These are phyloP conservation scores for Pythium utonaiense DNA, from an alignment of 352 stramenopile species.

Conservation along the genomic window DNA sequence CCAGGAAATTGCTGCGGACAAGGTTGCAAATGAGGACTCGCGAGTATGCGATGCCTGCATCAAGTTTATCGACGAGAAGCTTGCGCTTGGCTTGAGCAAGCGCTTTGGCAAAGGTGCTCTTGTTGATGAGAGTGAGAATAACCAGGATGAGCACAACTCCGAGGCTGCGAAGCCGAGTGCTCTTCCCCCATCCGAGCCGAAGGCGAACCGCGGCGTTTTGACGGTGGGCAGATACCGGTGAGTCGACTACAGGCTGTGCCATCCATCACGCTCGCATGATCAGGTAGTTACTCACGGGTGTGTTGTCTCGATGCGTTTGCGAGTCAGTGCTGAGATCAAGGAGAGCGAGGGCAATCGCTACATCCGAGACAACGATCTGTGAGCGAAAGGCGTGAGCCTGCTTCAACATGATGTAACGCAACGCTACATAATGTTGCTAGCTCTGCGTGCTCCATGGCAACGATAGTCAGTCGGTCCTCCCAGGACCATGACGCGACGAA, in stretches of 20 bases:
- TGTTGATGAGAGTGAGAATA: constrained; percentile 32
- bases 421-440: background rate
- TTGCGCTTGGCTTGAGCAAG: constrained; percentile 68
- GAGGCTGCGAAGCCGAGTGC: constrained; percentile 1
- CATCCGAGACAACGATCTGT: constrained; percentile 84
- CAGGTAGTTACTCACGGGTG: constrained; percentile 5
- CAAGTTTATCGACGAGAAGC: constrained; percentile 80
- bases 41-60: constrained; percentile 84
- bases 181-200: constrained; percentile 42
- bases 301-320: background rate
- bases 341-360: constrained; percentile 87
- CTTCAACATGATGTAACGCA: constrained; percentile 7
- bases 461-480: background rate
- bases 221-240: constrained; percentile 84
- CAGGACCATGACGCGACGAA: background rate
- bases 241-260: background rate
- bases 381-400: constrained; percentile 7
- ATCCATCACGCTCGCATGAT: too few relatives aligned
- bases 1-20: constrained; percentile 61
- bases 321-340: constrained; percentile 78
- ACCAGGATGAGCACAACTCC: constrained; percentile 23
- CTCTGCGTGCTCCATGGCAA: constrained; percentile 8
- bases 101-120: constrained; percentile 57
- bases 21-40: constrained; percentile 60
- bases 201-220: constrained; percentile 62